Conservation (phyloP, 768 basidiomycete genomes). For the Tricholoma sp. region DNA sequence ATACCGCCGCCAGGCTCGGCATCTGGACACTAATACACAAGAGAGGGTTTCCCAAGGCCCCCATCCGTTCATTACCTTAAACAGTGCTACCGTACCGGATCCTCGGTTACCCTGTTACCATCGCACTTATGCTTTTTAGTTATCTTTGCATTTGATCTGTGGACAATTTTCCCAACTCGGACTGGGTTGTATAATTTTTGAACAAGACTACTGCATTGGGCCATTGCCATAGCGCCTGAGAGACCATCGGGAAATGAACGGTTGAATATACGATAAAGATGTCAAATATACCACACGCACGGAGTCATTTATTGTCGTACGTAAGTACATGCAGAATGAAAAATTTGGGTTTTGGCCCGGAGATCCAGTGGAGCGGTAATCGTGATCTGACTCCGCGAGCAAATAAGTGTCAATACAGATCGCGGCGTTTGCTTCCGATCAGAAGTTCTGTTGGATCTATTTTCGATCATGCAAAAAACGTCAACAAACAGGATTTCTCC, state of each 20-base stretch:
- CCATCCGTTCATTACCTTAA: not conserved
- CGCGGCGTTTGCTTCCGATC: conserved; percentile 29
- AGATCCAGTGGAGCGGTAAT: not conserved
- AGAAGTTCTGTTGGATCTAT: conserved; percentile 36
- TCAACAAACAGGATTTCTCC: conserved; percentile 6
- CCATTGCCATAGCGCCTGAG: not conserved
- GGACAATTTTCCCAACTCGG: not conserved
- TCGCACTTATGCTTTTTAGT: not conserved
- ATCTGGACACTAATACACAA: not conserved
- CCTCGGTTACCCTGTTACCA: not conserved
- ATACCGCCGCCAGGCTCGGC: conserved; percentile 14
- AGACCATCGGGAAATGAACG: not conserved
- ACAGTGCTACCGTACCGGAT: not conserved
- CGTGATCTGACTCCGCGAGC: not conserved
- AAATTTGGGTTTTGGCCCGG: not conserved
- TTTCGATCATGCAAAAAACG: conserved; percentile 18
- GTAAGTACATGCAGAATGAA: not conserved
- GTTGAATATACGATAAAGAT: not conserved
- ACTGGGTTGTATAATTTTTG: not conserved
- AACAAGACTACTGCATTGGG: not conserved
- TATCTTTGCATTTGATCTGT: not conserved
- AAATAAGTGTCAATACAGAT: not conserved
- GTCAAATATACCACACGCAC: not conserved
- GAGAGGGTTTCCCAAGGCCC: not conserved
- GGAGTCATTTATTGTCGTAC: not conserved